Evolutionary conservation across 768 basidiomycete species (phyloP), one percentile per base, ranked within the genome.

Genomic region (Hygrophoropsis aurantiaca): DNA sequence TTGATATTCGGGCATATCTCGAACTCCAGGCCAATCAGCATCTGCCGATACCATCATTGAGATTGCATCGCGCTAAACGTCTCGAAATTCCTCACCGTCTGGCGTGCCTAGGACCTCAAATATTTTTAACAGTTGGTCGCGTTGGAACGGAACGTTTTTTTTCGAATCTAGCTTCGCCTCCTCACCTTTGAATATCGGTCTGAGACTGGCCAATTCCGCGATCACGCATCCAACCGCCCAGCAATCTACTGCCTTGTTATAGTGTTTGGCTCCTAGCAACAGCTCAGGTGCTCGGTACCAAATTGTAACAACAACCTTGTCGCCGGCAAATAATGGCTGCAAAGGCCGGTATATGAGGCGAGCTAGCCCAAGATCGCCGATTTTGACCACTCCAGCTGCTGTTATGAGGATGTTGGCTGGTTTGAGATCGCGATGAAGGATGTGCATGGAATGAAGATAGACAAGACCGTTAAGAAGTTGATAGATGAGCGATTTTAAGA

Each of bases 251-350:
- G 94, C 90, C 56, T 91, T 93, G 55, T 97, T 95, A 66, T 99
- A 99, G 67, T 99, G 97, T 53, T 94, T 92, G 1, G 95, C 93
- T 21, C 97, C 95, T 71, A 99, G 78, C 9, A 99, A 78, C 3
- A 99, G 81, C 62, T 99, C 97, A 0, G 97, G 97, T 6, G 93
- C 92, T 43, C 97, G 89, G 64, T 99, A 99, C 97, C 97, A 98
- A 60, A 99, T 98, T 0, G 97, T 99, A 11, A 99, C 97, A 27
- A 98, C 97, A 21, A 99, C 94, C 59, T 98, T 98, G 70, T 99
- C 97, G 13, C 94, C 94, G 0, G 84, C 84, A 62, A 90, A 93
- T 2, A 99, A 74, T 1, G 89, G 86, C 54, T 97, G 94, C 2
- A 99, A 75, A 5, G 97, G 97, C 50, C 92, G 84, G 59, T 93